Evolutionary conservation across 2,329 filamentous ascomycete genomes (phyloP), one percentile per base, ranked within the genome.

Genomic region (Alternaria sp.): DNA sequence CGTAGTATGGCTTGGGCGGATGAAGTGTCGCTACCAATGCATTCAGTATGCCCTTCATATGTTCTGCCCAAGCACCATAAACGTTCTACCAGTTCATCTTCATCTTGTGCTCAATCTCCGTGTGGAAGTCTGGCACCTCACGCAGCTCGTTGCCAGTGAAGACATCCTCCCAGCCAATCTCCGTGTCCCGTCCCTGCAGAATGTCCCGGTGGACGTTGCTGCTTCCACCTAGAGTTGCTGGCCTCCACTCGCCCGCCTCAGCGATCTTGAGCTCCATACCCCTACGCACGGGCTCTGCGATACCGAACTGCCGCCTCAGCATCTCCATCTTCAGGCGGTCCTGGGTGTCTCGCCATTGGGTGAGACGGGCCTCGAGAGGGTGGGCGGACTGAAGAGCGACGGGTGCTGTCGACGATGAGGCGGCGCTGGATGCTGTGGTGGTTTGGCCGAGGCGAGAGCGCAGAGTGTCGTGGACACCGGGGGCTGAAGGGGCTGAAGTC

Each of bases 191-290:
- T 5, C 93, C 94, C 65, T 86, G 87, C 75, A 99, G 83, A 67
- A 99, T 93, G 79, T 98, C 95, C 84, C 93, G 92, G 83, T 97
- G 94, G 55, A 98, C 86, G 76, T 89, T 89, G 11, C 87, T 86
- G 51, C 83, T 81, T 40, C 90, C 88, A 47, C 88, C 86, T 59
- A 97, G 83, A 49, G 88, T 89, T 72, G 88, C 83, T 52, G 93
- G 93, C 74, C 89, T 87, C 91, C 93, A 97, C 81, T 92, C 89
- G 68, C 93, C 91, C 64, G 91, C 89, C 66, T 88, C 84, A 17
- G 92, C 90, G 78, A 97, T 95, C 87, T 93, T 92, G 80, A 97
- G 86, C 85, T 99, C 96, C 96, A 99, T 97, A 65, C 91, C 92
- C 58, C 95, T 89, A 61, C 93, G 89, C 74, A 98, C 89, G 4